A percentile compares a stretch with the other conserved stretches of the same genome.
Conservation (phyloP, 2,329 filamentous ascomycete genomes). For the Orbilia brochopaga region DNA sequence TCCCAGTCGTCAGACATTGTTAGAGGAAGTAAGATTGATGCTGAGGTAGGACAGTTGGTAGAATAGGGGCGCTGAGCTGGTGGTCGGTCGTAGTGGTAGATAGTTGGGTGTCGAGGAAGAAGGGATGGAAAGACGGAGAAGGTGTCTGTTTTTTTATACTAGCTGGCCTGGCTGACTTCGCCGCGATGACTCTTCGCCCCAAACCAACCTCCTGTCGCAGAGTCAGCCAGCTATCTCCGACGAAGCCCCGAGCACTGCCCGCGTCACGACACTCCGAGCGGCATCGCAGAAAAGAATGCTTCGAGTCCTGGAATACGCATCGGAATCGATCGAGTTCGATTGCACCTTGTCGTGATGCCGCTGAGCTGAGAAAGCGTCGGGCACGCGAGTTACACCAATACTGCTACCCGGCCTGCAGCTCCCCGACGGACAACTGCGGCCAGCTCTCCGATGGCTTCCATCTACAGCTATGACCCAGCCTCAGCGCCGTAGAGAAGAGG, state of each 20-base stretch:
- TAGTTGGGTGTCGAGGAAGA: slow-evolving; percentile 64
- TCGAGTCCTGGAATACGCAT: not conserved
- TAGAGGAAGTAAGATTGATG: slow-evolving; percentile 6
- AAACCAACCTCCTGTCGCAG: slow-evolving; percentile 1
- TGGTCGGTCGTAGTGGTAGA: slow-evolving; percentile 57
- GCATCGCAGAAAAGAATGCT: not conserved
- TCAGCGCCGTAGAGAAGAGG: too few species aligned
- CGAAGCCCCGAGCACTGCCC: not conserved
- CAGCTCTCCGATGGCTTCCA: slow-evolving; percentile 1
- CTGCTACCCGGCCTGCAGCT: slow-evolving; percentile 2
- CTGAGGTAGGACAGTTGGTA: not conserved
- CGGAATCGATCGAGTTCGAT: not conserved
- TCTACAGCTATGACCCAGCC: not conserved
- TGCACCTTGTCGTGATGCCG: not conserved
- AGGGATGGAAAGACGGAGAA: slow-evolving; percentile 65
- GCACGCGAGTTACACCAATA: not conserved
- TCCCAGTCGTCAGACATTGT: slow-evolving; percentile 84
- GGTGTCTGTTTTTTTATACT: slow-evolving; percentile 56
- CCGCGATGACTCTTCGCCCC: slow-evolving; percentile 3
- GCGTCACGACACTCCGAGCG: not conserved
- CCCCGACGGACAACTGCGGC: slow-evolving; percentile 18
- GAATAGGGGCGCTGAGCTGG: not conserved
- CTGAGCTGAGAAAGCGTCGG: not conserved
- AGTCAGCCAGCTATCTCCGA: not conserved
- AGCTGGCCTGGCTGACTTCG: not conserved